Conservation (phyloP, 768 basidiomycete species). For the Mycena leptocephala region DNA sequence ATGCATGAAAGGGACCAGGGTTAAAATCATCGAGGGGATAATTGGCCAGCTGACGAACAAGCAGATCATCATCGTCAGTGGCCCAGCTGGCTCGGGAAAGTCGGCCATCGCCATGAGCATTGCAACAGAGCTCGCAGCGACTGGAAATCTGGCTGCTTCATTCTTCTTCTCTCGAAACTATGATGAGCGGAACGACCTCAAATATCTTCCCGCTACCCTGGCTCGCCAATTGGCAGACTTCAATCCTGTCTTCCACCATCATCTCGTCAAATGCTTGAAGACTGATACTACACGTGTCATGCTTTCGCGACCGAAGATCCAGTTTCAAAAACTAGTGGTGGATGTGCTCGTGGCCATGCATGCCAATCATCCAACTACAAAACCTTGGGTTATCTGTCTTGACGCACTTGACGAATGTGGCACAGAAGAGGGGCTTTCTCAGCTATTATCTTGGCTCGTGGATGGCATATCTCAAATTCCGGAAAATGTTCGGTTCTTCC, state of each 20-base stretch:
- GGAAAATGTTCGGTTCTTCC: background rate
- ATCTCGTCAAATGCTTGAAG: background rate
- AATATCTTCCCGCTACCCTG: background rate
- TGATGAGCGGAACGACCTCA: background rate
- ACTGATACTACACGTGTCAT: background rate
- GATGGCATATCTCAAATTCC: background rate
- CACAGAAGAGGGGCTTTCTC: background rate
- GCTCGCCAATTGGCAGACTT: background rate
- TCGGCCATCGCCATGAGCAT: background rate
- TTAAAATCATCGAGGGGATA: background rate
- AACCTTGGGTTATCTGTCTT: slow-evolving; percentile 1
- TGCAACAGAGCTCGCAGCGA: background rate
- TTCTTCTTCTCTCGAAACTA: slow-evolving; percentile 2
- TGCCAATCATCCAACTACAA: background rate
- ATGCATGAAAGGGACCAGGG: slow-evolving; percentile 4
- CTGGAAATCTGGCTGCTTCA: background rate
- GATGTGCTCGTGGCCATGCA: background rate
- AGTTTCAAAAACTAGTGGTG: slow-evolving; percentile 1
- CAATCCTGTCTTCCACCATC: background rate
- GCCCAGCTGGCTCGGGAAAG: too few species aligned
- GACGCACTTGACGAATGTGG: slow-evolving; percentile 3
- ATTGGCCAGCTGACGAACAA: background rate
- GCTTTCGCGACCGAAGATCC: background rate
- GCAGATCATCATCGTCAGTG: background rate
- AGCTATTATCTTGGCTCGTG: background rate